These are phyloP conservation scores for Lentinula boryana DNA, from an alignment of 768 basidiomycete genomes.

Conservation along the genomic window DNA sequence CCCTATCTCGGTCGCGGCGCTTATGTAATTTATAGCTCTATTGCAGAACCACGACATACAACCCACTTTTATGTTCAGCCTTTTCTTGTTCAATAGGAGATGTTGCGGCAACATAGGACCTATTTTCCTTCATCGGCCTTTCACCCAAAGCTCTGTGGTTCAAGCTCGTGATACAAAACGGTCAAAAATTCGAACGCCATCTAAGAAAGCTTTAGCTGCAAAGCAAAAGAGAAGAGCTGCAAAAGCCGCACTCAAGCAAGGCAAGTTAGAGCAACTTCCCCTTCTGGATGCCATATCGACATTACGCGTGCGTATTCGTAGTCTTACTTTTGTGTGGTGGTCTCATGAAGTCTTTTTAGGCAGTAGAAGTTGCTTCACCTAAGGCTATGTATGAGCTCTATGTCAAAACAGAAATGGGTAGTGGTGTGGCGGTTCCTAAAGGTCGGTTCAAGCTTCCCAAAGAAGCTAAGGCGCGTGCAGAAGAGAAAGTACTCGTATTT, in stretches of 20 bases:
- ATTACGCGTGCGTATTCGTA: constrained; percentile 42
- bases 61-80: background rate
- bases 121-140: constrained; percentile 27
- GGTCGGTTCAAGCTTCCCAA: constrained; percentile 84
- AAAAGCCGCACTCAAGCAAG: constrained; percentile 46
- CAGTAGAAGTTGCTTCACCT: constrained; percentile 77
- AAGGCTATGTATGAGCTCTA: constrained; percentile 74
- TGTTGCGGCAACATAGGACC: background rate
- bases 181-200: constrained; percentile 48
- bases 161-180: constrained; percentile 45
- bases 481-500: constrained; percentile 87
- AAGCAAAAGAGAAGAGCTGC: constrained; percentile 55
- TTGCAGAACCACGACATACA: background rate
- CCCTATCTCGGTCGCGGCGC: no score
- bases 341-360: constrained; percentile 34
- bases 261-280: constrained; percentile 61
- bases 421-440: constrained; percentile 79
- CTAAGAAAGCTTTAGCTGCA: constrained; percentile 67
- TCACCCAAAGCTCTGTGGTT: constrained; percentile 44
- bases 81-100: constrained; percentile 1
- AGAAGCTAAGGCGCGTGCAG: constrained; percentile 65
- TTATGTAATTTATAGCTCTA: background rate
- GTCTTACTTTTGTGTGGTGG: constrained; percentile 1
- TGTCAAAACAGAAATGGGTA: constrained; percentile 72
- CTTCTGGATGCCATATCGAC: constrained; percentile 63